Evolutionary conservation across 768 basidiomycete genomes (phyloP).

Genomic region (Nidularia sp.): DNA sequence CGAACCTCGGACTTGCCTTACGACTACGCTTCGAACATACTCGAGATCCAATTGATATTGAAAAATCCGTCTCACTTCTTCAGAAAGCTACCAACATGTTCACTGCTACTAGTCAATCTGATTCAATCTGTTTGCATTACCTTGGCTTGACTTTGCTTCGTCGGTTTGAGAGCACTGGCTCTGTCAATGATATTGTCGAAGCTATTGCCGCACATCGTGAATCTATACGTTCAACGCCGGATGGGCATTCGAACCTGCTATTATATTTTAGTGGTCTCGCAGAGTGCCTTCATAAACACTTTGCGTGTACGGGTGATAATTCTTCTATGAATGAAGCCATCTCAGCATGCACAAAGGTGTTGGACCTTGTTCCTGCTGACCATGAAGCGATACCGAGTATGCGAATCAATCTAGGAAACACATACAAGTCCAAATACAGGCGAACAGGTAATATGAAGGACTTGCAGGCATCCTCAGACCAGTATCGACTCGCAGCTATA

Average conservation of each 20-base stretch:
- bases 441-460: not conserved
- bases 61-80: not conserved
- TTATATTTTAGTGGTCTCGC: not conserved
- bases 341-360: not conserved
- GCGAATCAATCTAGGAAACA: not conserved
- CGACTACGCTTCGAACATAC: not conserved
- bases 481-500: not conserved
- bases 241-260: not conserved
- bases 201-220: not conserved
- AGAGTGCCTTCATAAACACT: not conserved
- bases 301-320: not conserved
- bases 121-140: not conserved
- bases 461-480: not conserved
- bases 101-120: not conserved
- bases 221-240: not conserved
- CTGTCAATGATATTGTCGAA: conserved; percentile 5
- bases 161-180: conserved; percentile 3
- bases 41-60: not conserved
- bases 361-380: not conserved
- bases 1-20: not conserved
- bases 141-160: conserved; percentile 10
- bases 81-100: not conserved
- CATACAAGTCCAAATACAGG: not conserved
- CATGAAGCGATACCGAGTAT: not conserved
- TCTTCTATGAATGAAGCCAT: not conserved